Evolutionary conservation across 345 rosid genomes (phyloP).

Genomic region (Heritiera littoralis): DNA sequence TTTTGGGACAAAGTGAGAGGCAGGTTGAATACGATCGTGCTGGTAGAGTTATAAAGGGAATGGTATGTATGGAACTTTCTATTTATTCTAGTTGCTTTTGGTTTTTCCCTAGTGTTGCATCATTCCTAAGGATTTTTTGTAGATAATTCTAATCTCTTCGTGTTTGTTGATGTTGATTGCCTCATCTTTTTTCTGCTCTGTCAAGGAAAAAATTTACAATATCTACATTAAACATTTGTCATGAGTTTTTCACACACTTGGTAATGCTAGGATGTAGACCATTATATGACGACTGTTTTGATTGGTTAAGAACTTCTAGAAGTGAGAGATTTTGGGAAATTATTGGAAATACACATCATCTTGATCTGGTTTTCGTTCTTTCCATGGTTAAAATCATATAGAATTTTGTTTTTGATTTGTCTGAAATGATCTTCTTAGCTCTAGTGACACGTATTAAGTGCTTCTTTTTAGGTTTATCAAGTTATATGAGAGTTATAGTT

Average conservation of each 20-base stretch:
- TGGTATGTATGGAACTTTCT: constrained; percentile 35
- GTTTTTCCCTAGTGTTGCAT: background rate
- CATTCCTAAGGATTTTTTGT: background rate
- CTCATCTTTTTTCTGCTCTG: background rate
- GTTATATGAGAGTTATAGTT: background rate
- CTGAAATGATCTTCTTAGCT: background rate
- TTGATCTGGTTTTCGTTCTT: background rate
- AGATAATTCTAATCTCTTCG: background rate
- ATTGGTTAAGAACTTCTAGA: background rate
- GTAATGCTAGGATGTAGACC: background rate
- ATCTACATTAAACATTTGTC: background rate
- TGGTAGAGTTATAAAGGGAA: constrained; percentile 63
- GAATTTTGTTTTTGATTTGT: background rate
- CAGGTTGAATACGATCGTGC: constrained; percentile 76
- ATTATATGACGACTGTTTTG: background rate
- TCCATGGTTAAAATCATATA: background rate
- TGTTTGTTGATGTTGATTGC: background rate
- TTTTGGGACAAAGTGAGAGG: constrained; percentile 66
- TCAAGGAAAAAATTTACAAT: background rate
- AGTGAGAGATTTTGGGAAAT: background rate
- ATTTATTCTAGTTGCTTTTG: background rate
- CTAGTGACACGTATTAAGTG: background rate
- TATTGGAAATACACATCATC: background rate
- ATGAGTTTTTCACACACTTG: background rate
- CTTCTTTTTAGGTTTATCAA: background rate